These are phyloP conservation scores for Solanum rostratum DNA, from an alignment of 257 asterid species.

Conservation along the genomic window DNA sequence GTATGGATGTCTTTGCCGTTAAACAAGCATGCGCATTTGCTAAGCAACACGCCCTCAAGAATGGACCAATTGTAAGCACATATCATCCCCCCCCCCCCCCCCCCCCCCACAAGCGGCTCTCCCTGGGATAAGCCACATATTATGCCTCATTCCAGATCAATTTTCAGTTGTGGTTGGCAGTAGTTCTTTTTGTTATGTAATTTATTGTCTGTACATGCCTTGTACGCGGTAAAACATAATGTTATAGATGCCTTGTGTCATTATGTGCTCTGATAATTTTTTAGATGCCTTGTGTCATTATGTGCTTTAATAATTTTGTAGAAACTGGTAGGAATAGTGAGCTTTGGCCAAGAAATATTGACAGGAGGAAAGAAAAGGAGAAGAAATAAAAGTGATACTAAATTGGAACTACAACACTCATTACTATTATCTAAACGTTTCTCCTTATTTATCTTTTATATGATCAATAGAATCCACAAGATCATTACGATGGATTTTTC, in stretches of 20 bases:
- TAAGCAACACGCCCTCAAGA: slow-evolving; percentile 80
- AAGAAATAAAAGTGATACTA: neutral
- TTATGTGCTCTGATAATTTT: neutral
- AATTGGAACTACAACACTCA: neutral
- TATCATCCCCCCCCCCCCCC: neutral
- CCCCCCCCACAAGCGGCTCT: too few relatives aligned
- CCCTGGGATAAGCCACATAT: slow-evolving; percentile 6
- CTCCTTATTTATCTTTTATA: neutral
- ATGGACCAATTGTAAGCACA: slow-evolving; percentile 92
- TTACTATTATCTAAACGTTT: neutral
- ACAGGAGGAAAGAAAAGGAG: neutral
- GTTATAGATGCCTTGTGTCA: neutral
- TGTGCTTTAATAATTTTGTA: neutral
- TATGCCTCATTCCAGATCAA: neutral
- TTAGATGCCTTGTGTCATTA: neutral
- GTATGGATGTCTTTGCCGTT: slow-evolving; percentile 96
- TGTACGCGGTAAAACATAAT: neutral
- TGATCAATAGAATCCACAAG: neutral
- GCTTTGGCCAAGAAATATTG: neutral
- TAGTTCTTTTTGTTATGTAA: neutral
- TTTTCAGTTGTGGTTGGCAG: neutral
- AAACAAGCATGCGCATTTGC: slow-evolving; percentile 97
- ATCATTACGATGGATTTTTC: neutral
- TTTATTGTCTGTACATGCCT: neutral
- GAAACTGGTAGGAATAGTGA: neutral